These are phyloP conservation scores for Fusarium sp. DNA, from an alignment of 2,329 filamentous ascomycete species.

Conservation along the genomic window DNA sequence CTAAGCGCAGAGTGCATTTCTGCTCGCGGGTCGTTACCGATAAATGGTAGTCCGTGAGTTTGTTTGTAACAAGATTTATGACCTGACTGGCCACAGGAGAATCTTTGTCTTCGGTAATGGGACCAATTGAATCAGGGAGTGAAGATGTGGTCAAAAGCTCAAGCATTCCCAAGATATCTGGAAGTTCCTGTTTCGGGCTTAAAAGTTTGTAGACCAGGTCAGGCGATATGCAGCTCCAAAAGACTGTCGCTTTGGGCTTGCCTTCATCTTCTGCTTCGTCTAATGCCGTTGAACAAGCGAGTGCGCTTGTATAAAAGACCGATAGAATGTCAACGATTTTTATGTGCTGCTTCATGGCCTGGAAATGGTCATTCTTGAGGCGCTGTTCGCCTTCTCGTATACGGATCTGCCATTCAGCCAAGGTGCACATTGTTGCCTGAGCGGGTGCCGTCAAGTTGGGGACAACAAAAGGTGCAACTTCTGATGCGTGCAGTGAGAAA, in stretches of 20 bases:
- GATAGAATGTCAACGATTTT: slow-evolving; percentile 74
- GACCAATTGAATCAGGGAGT: slow-evolving; percentile 73
- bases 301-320: slow-evolving; percentile 73
- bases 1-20: slow-evolving; percentile 60
- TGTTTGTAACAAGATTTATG: slow-evolving; percentile 73
- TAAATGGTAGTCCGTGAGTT: slow-evolving; percentile 69
- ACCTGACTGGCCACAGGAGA: slow-evolving; percentile 61
- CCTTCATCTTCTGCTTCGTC: slow-evolving; percentile 50
- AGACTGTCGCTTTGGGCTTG: slow-evolving; percentile 56
- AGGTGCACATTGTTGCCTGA: slow-evolving; percentile 70
- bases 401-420: slow-evolving; percentile 70
- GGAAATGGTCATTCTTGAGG: slow-evolving; percentile 56
- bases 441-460: slow-evolving; percentile 67
- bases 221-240: slow-evolving; percentile 77
- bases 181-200: slow-evolving; percentile 72
- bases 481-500: slow-evolving; percentile 70
- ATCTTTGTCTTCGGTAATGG: slow-evolving; percentile 65
- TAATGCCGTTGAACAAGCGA: slow-evolving; percentile 66
- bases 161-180: slow-evolving; percentile 74
- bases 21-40: slow-evolving; percentile 53
- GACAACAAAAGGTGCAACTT: slow-evolving; percentile 71
- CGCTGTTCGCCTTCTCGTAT: slow-evolving; percentile 62
- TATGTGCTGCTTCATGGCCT: slow-evolving; percentile 65
- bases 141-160: slow-evolving; percentile 76
- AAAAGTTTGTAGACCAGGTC: slow-evolving; percentile 77